Percentiles rank a stretch among this genome's conserved stretches.
phyloP scores from a whole-genome alignment of 2,329 filamentous ascomycete genomes.

The Ilyonectria sp. region DNA sequence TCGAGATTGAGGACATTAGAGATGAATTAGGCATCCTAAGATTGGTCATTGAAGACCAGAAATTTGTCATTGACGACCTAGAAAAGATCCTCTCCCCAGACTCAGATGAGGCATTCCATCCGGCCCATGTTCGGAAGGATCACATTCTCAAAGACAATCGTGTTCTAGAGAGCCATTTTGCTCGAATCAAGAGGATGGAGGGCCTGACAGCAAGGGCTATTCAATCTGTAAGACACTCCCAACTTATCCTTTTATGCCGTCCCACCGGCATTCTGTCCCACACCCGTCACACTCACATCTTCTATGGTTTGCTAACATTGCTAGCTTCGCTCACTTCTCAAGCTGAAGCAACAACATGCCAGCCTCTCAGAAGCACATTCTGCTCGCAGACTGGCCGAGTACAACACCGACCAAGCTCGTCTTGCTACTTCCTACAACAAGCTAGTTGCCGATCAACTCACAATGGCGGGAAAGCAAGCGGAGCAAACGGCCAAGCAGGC shows the following conservation, averaged over 20 bases:
- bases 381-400: constrained; percentile 15
- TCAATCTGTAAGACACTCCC: constrained; percentile 9
- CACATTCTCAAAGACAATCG: constrained; percentile 11
- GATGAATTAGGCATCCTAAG: constrained; percentile 19
- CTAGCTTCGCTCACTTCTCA: constrained; percentile 20
- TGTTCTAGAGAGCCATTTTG: constrained; percentile 8
- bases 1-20: constrained; percentile 28
- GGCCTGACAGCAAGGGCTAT: constrained; percentile 7
- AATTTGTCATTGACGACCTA: constrained; percentile 10
- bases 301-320: background rate
- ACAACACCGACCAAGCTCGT: constrained; percentile 8
- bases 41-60: constrained; percentile 18
- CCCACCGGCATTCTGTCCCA: too few species aligned
- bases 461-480: constrained; percentile 5
- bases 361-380: constrained; percentile 21
- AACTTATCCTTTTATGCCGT: too few species aligned
- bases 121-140: background rate
- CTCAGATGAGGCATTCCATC: background rate
- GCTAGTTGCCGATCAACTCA: constrained; percentile 14
- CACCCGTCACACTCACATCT: background rate
- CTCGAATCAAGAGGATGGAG: constrained; percentile 14
- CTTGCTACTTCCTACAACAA: constrained; percentile 16
- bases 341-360: constrained; percentile 23
- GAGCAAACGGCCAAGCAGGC: constrained; percentile 15
- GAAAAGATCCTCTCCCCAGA: constrained; percentile 1